Evolutionary conservation across 2,329 filamentous ascomycete species (phyloP).

Genomic region (Emergomyces orientalis): DNA sequence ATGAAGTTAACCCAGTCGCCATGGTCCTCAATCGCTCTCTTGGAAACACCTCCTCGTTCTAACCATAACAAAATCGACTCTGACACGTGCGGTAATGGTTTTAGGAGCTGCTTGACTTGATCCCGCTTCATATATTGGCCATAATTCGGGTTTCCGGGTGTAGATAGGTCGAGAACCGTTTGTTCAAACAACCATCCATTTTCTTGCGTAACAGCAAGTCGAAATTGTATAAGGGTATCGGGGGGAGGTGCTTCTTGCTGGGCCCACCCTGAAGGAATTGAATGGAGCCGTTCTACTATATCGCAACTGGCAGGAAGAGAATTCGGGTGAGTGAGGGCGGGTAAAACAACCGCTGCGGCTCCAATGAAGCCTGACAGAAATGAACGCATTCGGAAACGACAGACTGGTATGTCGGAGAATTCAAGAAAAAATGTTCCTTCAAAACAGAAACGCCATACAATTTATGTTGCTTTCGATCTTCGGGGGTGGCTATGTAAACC

Average conservation of each 20-base stretch:
- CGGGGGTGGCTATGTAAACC: neutral
- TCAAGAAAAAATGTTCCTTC: neutral
- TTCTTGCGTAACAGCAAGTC: conserved; percentile 43
- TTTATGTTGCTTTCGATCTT: neutral
- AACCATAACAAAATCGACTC: conserved; percentile 50
- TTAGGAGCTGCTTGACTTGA: conserved; percentile 47
- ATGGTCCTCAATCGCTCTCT: conserved; percentile 39
- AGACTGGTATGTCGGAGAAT: neutral
- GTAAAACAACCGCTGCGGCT: neutral
- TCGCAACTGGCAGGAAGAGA: conserved; percentile 11
- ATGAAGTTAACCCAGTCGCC: conserved; percentile 55
- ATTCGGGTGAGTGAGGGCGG: neutral
- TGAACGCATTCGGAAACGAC: neutral
- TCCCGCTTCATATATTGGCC: conserved; percentile 55
- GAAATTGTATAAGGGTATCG: conserved; percentile 39
- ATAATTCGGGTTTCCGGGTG: conserved; percentile 50
- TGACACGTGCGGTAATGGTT: conserved; percentile 42
- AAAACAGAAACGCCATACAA: neutral
- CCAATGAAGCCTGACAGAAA: neutral
- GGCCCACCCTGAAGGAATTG: conserved; percentile 29
- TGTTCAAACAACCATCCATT: conserved; percentile 47
- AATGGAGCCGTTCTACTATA: conserved; percentile 24
- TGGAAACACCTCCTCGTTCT: conserved; percentile 39
- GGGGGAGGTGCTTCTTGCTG: conserved; percentile 22
- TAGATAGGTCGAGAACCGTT: conserved; percentile 52